Evolutionary conservation across 192 early-diverging fungal genomes (phyloP), one percentile per base, ranked within the genome.

Genomic region (Linnemannia zychae): DNA sequence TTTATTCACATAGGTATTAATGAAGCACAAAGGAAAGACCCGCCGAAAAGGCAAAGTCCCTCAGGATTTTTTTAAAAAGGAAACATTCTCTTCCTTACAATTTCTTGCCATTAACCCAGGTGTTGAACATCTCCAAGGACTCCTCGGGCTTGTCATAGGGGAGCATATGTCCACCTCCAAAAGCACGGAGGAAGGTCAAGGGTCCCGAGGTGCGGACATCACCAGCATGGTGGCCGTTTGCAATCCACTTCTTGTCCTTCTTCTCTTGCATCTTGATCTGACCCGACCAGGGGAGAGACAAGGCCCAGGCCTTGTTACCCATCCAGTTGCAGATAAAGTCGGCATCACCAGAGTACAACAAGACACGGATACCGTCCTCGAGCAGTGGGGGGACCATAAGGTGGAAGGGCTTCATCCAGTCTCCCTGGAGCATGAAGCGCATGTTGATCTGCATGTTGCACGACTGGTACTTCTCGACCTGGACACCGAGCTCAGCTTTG

Each of bases 261-360:
- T 94, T 94, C 40, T 83, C 81, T 48, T 90, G 87, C 90, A 97
- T 97, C 31, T 90, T 93, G 1, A 88, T 73, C 84, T 93, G 89
- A 47, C 96, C 95, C 67, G 87, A 85, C 98, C 98, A 99, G 48
- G 94, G 91, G 24, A 99, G 88, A 46, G 93, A 95, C 50, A 95
- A 80, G 7, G 94, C 86, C 97, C 97, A 99, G 0, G 94, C 95
- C 92, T 97, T 97, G 92, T 98, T 98, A 72, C 96, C 94, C 53
- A 92, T 90, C 93, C 94, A 96, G 88, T 97, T 97, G 92, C 97
- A 98, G 77, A 97, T 97, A 85, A 93, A 98, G 88, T 98, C 97
- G 4, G 95, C 95, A 74, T 98, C 97, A 48, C 98, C 98, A 75
- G 95, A 95, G 88, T 98, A 98, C 34, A 99, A 90, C 49, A 99